Evolutionary conservation across 1,284 basidiomycete species (phyloP).

Genomic region (Leccinum fallax): DNA sequence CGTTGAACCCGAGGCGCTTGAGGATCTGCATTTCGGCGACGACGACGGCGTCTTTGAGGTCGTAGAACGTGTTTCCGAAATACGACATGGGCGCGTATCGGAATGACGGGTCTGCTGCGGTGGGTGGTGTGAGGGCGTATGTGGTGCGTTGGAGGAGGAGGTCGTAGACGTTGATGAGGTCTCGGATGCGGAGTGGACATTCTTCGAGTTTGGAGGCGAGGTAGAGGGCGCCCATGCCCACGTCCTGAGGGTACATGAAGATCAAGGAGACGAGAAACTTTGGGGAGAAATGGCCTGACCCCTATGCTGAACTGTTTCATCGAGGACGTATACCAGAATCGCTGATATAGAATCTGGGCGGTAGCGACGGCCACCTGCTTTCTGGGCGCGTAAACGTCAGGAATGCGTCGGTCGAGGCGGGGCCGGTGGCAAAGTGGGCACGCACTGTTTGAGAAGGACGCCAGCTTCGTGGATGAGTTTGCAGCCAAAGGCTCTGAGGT

Average conservation of each 20-base stretch:
- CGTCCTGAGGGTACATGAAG: conserved; percentile 59
- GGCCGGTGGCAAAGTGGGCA: background rate
- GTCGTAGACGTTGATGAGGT: conserved; percentile 94
- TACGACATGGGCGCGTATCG: conserved; percentile 84
- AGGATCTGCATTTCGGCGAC: conserved; percentile 98
- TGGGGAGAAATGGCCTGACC: conserved; percentile 47
- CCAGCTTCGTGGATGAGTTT: conserved; percentile 96
- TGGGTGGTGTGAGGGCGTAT: conserved; percentile 22
- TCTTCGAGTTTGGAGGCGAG: conserved; percentile 97
- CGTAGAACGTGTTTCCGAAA: conserved; percentile 82
- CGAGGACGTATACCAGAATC: conserved; percentile 96
- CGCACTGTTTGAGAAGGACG: conserved; percentile 84
- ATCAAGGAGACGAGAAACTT: background rate
- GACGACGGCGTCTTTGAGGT: conserved; percentile 87
- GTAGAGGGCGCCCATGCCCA: conserved; percentile 91
- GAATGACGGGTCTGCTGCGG: conserved; percentile 47
- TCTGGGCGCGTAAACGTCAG: conserved; percentile 45
- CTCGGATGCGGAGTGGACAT: conserved; percentile 87
- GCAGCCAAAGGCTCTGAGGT: conserved; percentile 86
- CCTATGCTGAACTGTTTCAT: conserved; percentile 92
- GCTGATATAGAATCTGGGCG: conserved; percentile 94
- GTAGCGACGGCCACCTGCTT: conserved; percentile 97
- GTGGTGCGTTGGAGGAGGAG: conserved; percentile 67
- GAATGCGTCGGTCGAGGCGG: background rate
- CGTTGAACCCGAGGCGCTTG: conserved; percentile 90